Percentiles rank a stretch among this genome's conserved stretches.
phyloP scores from a whole-genome alignment of 371 early-diverging fungal species.

The Funneliformis caledonium region DNA sequence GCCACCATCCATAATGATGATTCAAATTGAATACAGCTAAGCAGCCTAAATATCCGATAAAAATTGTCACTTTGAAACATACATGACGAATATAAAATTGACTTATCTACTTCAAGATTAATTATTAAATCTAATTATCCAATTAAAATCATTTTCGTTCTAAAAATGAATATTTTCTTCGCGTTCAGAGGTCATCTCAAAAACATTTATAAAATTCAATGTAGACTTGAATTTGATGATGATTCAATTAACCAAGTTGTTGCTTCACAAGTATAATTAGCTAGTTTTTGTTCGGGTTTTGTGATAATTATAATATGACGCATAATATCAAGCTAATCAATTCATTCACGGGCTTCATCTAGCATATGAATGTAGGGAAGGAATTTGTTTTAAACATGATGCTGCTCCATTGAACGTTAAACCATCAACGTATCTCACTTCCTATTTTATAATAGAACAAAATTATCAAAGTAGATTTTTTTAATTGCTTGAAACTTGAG shows the following conservation, averaged over 20 bases:
- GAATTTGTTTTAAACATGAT: too few relatives aligned
- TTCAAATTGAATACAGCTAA: conserved; percentile 79
- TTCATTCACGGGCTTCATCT: not conserved
- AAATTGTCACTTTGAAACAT: conserved; percentile 81
- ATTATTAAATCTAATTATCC: conserved; percentile 49
- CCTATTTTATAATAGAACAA: not conserved
- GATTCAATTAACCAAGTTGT: not conserved
- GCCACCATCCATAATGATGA: conserved; percentile 55
- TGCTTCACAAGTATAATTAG: not conserved
- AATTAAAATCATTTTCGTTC: not conserved
- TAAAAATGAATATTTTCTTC: not conserved
- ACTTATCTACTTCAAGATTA: conserved; percentile 84
- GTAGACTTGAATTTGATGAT: not conserved
- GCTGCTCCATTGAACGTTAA: not conserved
- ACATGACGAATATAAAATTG: conserved; percentile 83
- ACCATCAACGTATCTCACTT: not conserved
- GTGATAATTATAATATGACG: not conserved
- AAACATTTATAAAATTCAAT: not conserved
- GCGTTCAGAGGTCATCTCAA: not conserved
- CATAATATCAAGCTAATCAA: not conserved
- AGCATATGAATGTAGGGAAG: not conserved
- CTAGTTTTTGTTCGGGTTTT: not conserved
- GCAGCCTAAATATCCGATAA: conserved; percentile 79
- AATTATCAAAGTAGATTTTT: too few relatives aligned
- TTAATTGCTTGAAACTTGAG: not conserved